A percentile compares a stretch with the other conserved stretches of the same genome.
These are phyloP conservation scores for Anthostomella pinea DNA, from an alignment of 2,329 filamentous ascomycete species.

Conservation along the genomic window DNA sequence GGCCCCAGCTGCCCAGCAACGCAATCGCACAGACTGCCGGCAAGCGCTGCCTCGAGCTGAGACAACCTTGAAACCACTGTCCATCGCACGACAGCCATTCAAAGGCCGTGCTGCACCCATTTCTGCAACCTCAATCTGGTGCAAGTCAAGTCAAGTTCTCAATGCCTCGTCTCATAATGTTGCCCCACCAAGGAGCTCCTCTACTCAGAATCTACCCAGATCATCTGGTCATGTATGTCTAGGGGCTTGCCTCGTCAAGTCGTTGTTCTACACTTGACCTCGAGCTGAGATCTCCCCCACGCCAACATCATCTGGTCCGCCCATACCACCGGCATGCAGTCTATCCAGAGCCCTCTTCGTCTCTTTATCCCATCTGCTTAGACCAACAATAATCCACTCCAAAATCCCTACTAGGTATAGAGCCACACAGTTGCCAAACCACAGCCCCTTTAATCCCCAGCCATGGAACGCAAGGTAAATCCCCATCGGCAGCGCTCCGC, in stretches of 20 bases:
- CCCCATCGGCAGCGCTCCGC: constrained; percentile 74
- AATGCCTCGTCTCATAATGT: too few species aligned
- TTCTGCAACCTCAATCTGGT: too few species aligned
- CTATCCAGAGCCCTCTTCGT: constrained; percentile 68
- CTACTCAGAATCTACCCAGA: too few species aligned
- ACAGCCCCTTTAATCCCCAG: constrained; percentile 77
- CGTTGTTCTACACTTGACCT: neutral
- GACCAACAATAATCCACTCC: constrained; percentile 77
- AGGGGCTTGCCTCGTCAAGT: neutral
- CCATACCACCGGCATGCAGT: constrained; percentile 52
- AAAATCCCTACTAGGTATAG: constrained; percentile 74
- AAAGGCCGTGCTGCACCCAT: too few species aligned
- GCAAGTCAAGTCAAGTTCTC: too few species aligned
- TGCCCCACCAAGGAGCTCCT: too few species aligned
- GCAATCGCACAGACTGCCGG: too few species aligned
- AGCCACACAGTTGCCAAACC: constrained; percentile 80
- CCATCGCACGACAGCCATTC: too few species aligned
- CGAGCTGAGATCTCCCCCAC: neutral
- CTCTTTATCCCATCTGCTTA: constrained; percentile 74
- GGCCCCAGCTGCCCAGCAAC: too few species aligned
- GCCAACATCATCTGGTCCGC: neutral
- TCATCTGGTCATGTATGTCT: neutral
- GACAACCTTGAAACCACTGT: too few species aligned
- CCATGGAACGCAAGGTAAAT: constrained; percentile 84
- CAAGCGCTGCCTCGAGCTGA: too few species aligned